Percentiles rank a stretch among this genome's conserved stretches.
These are phyloP conservation scores for Cladobotryum mycophilum DNA, from an alignment of 2,329 filamentous ascomycete genomes.

Conservation along the genomic window DNA sequence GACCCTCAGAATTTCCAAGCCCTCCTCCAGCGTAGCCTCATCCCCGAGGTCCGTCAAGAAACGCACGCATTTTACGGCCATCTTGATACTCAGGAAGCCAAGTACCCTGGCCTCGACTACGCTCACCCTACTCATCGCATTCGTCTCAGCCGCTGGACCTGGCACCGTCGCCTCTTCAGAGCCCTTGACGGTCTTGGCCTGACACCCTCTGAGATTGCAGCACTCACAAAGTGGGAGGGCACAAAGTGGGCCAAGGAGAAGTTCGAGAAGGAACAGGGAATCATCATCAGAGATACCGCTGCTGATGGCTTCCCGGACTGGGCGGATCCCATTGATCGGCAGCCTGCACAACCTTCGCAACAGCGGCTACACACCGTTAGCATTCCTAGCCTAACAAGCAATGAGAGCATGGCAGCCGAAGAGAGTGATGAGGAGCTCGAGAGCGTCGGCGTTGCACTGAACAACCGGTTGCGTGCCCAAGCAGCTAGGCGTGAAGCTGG, in stretches of 20 bases:
- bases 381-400: not conserved
- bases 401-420: slow-evolving; percentile 37
- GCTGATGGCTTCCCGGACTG: slow-evolving; percentile 61
- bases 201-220: slow-evolving; percentile 63
- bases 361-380: slow-evolving; percentile 2
- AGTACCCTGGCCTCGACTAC: slow-evolving; percentile 78
- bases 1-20: slow-evolving; percentile 67
- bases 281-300: slow-evolving; percentile 64
- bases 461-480: slow-evolving; percentile 58
- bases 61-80: slow-evolving; percentile 74
- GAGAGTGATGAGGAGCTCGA: slow-evolving; percentile 46
- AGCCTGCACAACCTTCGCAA: slow-evolving; percentile 4
- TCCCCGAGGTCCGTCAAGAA: slow-evolving; percentile 72
- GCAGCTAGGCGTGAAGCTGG: slow-evolving; percentile 58
- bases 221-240: slow-evolving; percentile 74
- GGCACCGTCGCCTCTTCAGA: slow-evolving; percentile 69
- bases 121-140: slow-evolving; percentile 65
- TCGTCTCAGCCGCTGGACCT: slow-evolving; percentile 69
- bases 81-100: slow-evolving; percentile 71
- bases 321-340: slow-evolving; percentile 26
- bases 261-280: slow-evolving; percentile 68
- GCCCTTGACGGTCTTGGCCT: slow-evolving; percentile 66
- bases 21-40: slow-evolving; percentile 63
- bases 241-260: slow-evolving; percentile 78
- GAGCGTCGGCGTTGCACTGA: slow-evolving; percentile 56